These are phyloP conservation scores for Dorcoceras hygrometricum DNA, from an alignment of 257 asterid species.

Conservation along the genomic window DNA sequence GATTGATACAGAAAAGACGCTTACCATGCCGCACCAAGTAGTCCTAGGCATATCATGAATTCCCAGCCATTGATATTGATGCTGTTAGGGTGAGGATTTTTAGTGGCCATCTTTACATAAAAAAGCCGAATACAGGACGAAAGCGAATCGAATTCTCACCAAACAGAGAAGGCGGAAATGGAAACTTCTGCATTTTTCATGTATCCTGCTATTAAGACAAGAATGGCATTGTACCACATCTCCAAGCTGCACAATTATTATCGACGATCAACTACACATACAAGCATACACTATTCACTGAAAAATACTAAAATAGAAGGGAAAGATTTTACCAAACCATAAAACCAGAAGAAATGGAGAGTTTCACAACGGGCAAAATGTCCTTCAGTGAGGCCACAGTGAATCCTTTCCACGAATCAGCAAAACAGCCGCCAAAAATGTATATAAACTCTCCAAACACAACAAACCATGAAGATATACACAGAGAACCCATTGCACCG, in stretches of 20 bases:
- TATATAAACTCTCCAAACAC: constrained; percentile 63
- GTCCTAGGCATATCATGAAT: constrained; percentile 58
- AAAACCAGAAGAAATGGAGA: constrained; percentile 74
- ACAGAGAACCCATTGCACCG: no score
- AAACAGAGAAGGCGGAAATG: constrained; percentile 81
- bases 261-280: background rate
- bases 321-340: constrained; percentile 68
- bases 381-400: constrained; percentile 62
- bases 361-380: constrained; percentile 72
- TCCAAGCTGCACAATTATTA: constrained; percentile 50
- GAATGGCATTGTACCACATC: constrained; percentile 82
- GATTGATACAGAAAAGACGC: background rate
- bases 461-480: constrained; percentile 59
- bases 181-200: constrained; percentile 80
- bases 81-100: no score
- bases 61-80: constrained; percentile 62
- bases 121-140: background rate
- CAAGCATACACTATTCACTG: background rate
- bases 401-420: constrained; percentile 77
- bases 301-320: background rate
- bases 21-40: constrained; percentile 62
- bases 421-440: constrained; percentile 85
- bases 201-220: constrained; percentile 83
- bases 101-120: constrained; percentile 12
- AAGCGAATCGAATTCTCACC: constrained; percentile 37